These are phyloP conservation scores for Strombidium stylifer DNA, from an alignment of 73 alveolate genomes.

Conservation along the genomic window DNA sequence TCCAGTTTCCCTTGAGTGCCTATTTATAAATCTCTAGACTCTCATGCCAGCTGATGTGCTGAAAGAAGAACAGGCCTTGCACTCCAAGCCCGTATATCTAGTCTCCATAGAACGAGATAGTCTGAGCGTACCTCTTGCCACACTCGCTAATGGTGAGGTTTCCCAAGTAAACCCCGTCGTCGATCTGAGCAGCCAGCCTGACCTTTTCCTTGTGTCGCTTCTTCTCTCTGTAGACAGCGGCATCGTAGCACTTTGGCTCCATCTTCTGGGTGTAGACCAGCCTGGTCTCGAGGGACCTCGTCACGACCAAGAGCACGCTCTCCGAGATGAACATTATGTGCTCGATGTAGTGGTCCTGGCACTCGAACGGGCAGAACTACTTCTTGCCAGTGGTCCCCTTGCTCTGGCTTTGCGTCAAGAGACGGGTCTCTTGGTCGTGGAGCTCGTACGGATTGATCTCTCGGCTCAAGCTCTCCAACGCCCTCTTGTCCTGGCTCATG, in stretches of 20 bases:
- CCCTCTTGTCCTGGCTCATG: not conserved
- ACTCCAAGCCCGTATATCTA: not conserved
- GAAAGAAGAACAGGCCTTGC: not conserved
- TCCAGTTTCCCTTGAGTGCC: constrained; percentile 15
- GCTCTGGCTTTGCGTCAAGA: too few species aligned
- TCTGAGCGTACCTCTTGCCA: constrained; percentile 8
- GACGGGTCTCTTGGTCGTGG: too few species aligned
- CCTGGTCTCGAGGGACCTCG: not conserved
- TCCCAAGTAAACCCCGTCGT: not conserved
- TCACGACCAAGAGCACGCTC: constrained; percentile 9
- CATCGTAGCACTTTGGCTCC: constrained; percentile 19
- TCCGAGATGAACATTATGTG: constrained; percentile 21
- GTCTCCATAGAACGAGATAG: constrained; percentile 18
- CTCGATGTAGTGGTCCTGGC: constrained; percentile 4
- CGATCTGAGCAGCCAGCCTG: not conserved
- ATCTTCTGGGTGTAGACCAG: constrained; percentile 3
- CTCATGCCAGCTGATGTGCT: constrained; percentile 23
- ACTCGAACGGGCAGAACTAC: not conserved
- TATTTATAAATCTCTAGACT: constrained; percentile 6
- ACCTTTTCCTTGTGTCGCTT: not conserved
- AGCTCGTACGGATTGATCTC: too few species aligned
- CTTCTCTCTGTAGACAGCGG: not conserved
- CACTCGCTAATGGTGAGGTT: constrained; percentile 12
- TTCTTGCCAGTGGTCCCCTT: not conserved
- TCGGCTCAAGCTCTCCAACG: not conserved